phyloP scores from a whole-genome alignment of 2,329 filamentous ascomycete species.

The Emericellopsis cladophorae region DNA sequence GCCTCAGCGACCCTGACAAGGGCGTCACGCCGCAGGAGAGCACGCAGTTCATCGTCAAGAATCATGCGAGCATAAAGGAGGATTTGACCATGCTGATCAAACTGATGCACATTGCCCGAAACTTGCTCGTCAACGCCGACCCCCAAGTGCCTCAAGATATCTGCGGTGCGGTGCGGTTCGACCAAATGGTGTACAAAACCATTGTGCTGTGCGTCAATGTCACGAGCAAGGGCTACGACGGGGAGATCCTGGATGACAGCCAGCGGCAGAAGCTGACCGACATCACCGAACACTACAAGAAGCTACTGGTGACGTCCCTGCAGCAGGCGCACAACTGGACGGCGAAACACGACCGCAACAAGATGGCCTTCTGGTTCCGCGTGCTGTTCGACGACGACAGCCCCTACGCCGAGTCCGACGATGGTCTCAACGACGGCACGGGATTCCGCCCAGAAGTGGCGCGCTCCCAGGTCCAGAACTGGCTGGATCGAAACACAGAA shows the following conservation, averaged over 20 bases:
- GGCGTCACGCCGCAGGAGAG: conserved; percentile 49
- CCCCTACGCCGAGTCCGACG: conserved; percentile 32
- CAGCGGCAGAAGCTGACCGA: conserved; percentile 46
- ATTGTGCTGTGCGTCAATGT: conserved; percentile 55
- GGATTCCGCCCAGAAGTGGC: conserved; percentile 43
- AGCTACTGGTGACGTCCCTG: conserved; percentile 50
- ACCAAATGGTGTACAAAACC: conserved; percentile 53
- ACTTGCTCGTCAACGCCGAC: conserved; percentile 50
- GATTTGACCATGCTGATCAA: conserved; percentile 53
- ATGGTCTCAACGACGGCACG: conserved; percentile 36
- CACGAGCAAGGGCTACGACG: conserved; percentile 54
- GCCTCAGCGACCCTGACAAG: conserved; percentile 39
- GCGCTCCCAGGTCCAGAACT: conserved; percentile 48
- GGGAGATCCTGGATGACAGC: conserved; percentile 46
- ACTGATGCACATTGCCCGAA: conserved; percentile 53
- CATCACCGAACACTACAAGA: conserved; percentile 55
- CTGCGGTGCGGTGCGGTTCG: conserved; percentile 50
- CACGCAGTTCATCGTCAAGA: conserved; percentile 49
- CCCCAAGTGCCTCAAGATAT: conserved; percentile 54
- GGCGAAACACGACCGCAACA: conserved; percentile 55
- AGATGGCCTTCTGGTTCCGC: conserved; percentile 57
- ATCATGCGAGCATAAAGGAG: conserved; percentile 47
- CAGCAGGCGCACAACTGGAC: conserved; percentile 60
- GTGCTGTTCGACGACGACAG: conserved; percentile 49
- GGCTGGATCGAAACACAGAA: conserved; percentile 47